Percentiles rank a stretch among this genome's conserved stretches.
These are phyloP conservation scores for Phytophthora pistaciae DNA, from an alignment of 352 stramenopile genomes.

Conservation along the genomic window DNA sequence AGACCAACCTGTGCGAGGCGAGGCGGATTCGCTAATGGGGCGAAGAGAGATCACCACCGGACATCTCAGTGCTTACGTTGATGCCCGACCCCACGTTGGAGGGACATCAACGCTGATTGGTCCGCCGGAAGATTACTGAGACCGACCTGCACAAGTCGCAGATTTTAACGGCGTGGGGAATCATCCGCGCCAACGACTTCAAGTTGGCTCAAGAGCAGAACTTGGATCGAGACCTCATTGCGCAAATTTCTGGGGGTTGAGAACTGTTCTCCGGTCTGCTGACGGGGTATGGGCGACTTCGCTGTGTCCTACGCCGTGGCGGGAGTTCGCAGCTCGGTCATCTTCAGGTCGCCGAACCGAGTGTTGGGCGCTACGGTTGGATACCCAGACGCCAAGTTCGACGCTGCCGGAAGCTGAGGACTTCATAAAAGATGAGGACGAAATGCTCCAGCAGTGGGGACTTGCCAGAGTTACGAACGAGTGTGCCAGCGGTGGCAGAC, in stretches of 20 bases:
- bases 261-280: not conserved
- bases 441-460: not conserved
- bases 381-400: slow-evolving; percentile 46
- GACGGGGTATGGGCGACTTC: not conserved
- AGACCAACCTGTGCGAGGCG: slow-evolving; percentile 18
- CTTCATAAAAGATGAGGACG: slow-evolving; percentile 32
- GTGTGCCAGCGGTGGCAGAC: not conserved
- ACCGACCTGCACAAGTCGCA: not conserved
- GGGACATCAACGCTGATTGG: slow-evolving; percentile 1
- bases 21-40: slow-evolving; percentile 6
- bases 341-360: slow-evolving; percentile 28
- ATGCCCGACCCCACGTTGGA: slow-evolving; percentile 1
- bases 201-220: slow-evolving; percentile 3
- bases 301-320: slow-evolving; percentile 30
- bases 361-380: slow-evolving; percentile 13
- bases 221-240: not conserved
- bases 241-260: not conserved
- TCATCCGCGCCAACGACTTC: not conserved
- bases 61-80: slow-evolving; percentile 5
- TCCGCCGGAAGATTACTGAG: slow-evolving; percentile 3
- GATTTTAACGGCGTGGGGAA: not conserved
- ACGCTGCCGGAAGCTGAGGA: slow-evolving; percentile 47
- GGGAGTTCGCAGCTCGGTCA: slow-evolving; percentile 14
- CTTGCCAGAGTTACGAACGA: not conserved
- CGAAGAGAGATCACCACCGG: slow-evolving; percentile 14